Conservation (phyloP, 1,139 yeast species). For the Yamadazyma taylorii region DNA sequence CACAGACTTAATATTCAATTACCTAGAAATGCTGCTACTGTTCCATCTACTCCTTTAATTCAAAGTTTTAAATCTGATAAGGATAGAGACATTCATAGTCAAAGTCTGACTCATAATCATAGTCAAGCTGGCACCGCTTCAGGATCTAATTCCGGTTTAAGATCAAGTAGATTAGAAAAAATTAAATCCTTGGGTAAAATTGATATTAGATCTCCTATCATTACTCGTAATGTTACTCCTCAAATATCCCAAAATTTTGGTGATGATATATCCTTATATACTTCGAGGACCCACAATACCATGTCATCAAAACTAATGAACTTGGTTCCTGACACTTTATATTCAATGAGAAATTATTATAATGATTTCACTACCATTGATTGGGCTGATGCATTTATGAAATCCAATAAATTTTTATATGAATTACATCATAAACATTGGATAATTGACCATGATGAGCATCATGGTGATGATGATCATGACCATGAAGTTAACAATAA, state of each 20-base stretch:
- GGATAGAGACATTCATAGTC: conserved; percentile 1
- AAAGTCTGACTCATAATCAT: background rate
- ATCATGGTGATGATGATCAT: background rate
- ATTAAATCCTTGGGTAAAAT: conserved; percentile 26
- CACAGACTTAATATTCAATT: conserved; percentile 4
- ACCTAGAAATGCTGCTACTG: conserved; percentile 8
- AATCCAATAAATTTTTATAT: conserved; percentile 47
- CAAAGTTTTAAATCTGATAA: conserved; percentile 3
- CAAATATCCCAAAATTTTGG: conserved; percentile 6
- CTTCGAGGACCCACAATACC: conserved; percentile 21
- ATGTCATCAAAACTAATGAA: conserved; percentile 20
- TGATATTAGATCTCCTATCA: conserved; percentile 22
- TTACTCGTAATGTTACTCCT: conserved; percentile 14
- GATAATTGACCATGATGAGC: conserved; percentile 11
- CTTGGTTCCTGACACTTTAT: conserved; percentile 20
- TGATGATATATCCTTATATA: conserved; percentile 17
- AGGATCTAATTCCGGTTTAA: conserved; percentile 1
- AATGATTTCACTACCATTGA: conserved; percentile 72
- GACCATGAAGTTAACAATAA: background rate
- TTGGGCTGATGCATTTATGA: conserved; percentile 57
- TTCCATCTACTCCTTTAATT: conserved; percentile 9
- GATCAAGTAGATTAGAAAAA: conserved; percentile 11
- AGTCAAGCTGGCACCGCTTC: background rate
- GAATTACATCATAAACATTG: conserved; percentile 27
- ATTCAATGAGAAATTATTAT: conserved; percentile 39